Conservation (phyloP, 2,329 filamentous ascomycete genomes). For the Colletotrichum lupini region DNA sequence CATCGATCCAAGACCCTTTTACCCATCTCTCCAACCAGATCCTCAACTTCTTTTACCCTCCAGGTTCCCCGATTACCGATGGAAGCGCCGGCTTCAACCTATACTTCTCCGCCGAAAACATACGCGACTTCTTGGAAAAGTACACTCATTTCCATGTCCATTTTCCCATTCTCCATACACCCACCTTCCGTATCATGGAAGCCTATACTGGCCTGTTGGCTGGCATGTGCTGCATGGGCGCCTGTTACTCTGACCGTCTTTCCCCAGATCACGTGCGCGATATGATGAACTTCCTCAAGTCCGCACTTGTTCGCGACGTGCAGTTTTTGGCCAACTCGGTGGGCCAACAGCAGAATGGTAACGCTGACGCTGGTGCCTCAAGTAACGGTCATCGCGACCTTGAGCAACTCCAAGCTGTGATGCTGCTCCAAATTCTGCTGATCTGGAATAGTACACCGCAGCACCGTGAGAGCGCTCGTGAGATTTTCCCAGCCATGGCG, state of each 20-base stretch:
- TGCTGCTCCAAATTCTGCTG: slow-evolving; percentile 70
- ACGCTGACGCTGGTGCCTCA: slow-evolving; percentile 18
- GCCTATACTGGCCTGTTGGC: slow-evolving; percentile 75
- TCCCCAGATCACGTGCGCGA: slow-evolving; percentile 71
- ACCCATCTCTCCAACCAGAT: slow-evolving; percentile 66
- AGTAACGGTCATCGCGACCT: slow-evolving; percentile 51
- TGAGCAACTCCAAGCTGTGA: slow-evolving; percentile 75
- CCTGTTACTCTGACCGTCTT: slow-evolving; percentile 77
- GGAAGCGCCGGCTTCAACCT: slow-evolving; percentile 65
- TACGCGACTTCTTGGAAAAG: slow-evolving; percentile 76
- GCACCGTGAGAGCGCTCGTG: slow-evolving; percentile 72
- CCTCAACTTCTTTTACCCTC: slow-evolving; percentile 66
- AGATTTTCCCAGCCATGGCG: slow-evolving; percentile 67
- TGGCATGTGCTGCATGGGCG: slow-evolving; percentile 78
- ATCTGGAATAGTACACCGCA: slow-evolving; percentile 77
- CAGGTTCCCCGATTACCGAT: slow-evolving; percentile 66
- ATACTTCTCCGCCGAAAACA: slow-evolving; percentile 74
- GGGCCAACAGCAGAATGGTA: slow-evolving; percentile 38
- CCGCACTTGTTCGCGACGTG: slow-evolving; percentile 68
- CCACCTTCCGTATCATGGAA: slow-evolving; percentile 75
- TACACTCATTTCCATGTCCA: slow-evolving; percentile 80
- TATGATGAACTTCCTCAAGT: slow-evolving; percentile 73
- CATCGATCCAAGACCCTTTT: slow-evolving; percentile 61
- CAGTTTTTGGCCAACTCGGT: slow-evolving; percentile 51
- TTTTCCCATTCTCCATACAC: slow-evolving; percentile 78